Conservation (phyloP, 345 rosid genomes). For the Salix arbutifolia region DNA sequence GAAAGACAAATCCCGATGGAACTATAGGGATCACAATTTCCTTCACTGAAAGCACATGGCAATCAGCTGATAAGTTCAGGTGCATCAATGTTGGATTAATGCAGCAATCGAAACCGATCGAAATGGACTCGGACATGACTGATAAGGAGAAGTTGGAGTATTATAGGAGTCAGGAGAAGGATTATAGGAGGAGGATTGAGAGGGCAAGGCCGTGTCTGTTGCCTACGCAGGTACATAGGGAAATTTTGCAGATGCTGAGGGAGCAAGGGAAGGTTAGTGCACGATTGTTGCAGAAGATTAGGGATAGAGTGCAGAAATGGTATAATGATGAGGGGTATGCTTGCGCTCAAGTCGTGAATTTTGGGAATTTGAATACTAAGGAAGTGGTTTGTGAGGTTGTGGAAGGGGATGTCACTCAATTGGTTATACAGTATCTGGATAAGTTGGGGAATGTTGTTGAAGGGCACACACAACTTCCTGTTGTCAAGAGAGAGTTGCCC, state of each 20-base stretch:
- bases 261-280: slow-evolving; percentile 87
- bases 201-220: slow-evolving; percentile 79
- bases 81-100: slow-evolving; percentile 89
- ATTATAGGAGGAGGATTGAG: slow-evolving; percentile 76
- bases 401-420: slow-evolving; percentile 92
- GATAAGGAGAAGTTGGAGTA: slow-evolving; percentile 94
- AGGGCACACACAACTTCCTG: slow-evolving; percentile 78
- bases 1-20: slow-evolving; percentile 78
- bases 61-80: slow-evolving; percentile 74
- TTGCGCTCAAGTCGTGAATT: slow-evolving; percentile 95
- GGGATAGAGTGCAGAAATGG: slow-evolving; percentile 95
- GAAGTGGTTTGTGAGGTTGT: slow-evolving; percentile 99
- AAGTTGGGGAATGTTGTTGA: slow-evolving; percentile 94
- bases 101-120: slow-evolving; percentile 75
- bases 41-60: slow-evolving; percentile 90
- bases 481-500: slow-evolving; percentile 80
- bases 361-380: slow-evolving; percentile 85
- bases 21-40: slow-evolving; percentile 59
- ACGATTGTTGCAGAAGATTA: slow-evolving; percentile 80
- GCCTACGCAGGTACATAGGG: slow-evolving; percentile 48
- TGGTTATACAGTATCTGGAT: slow-evolving; percentile 77
- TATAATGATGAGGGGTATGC: slow-evolving; percentile 96
- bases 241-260: slow-evolving; percentile 69
- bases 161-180: slow-evolving; percentile 76
- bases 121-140: slow-evolving; percentile 91